These are phyloP conservation scores for Setaria italica DNA, from an alignment of 202 grass and related monocot species.

Conservation along the genomic window DNA sequence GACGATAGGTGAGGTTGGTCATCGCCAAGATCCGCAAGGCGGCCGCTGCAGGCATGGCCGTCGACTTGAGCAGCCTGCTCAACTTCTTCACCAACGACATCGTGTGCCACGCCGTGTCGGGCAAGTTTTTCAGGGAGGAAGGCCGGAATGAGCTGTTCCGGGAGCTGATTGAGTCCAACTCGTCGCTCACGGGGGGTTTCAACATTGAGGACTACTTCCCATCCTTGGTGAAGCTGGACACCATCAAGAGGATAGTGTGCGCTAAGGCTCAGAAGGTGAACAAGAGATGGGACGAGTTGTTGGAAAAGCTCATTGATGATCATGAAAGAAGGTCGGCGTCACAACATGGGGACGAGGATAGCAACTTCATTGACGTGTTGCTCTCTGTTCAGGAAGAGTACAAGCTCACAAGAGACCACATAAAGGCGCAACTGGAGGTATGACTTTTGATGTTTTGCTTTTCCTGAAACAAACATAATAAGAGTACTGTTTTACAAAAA, in stretches of 20 bases:
- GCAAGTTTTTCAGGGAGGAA: neutral
- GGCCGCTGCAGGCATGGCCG: neutral
- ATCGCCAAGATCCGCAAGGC: neutral
- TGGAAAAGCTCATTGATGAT: conserved; percentile 13
- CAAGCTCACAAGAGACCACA: neutral
- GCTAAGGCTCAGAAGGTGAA: neutral
- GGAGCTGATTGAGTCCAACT: neutral
- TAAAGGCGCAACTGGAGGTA: neutral
- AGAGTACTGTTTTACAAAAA: neutral
- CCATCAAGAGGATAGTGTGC: neutral
- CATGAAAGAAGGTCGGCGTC: neutral
- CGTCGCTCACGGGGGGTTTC: neutral
- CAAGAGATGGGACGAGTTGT: neutral
- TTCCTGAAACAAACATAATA: neutral
- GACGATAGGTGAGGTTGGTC: neutral
- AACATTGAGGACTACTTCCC: conserved; percentile 7
- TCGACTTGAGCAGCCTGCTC: neutral
- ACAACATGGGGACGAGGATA: neutral
- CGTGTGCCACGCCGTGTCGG: neutral
- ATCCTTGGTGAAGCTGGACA: neutral
- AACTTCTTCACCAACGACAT: neutral
- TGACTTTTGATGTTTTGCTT: neutral
- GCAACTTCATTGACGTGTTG: neutral
- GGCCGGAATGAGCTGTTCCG: neutral
- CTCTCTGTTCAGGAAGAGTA: neutral